phyloP scores from a whole-genome alignment of 495 filamentous ascomycete genomes.

The Aspergillus bridgeri region DNA sequence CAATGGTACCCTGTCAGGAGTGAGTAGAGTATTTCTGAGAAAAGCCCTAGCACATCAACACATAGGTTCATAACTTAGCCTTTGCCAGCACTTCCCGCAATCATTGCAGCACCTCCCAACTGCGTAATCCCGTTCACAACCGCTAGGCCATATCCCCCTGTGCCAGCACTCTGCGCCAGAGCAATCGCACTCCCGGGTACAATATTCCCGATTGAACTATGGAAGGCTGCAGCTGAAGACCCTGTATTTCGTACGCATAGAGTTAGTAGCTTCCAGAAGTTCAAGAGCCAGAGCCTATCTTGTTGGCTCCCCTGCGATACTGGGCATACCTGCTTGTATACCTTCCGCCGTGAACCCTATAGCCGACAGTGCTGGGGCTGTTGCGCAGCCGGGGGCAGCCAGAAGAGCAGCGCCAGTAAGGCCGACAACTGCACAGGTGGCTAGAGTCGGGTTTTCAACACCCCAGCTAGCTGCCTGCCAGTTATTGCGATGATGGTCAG shows the following conservation, averaged over 20 bases:
- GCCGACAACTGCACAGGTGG: conserved; percentile 12
- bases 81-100: not conserved
- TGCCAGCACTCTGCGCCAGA: conserved; percentile 18
- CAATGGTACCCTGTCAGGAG: too few relatives aligned
- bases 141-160: conserved; percentile 16
- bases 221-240: conserved; percentile 8
- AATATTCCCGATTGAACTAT: conserved; percentile 17
- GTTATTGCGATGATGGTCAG: too few relatives aligned
- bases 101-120: conserved; percentile 10
- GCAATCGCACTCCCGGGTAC: conserved; percentile 14
- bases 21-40: too few relatives aligned
- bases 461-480: conserved; percentile 14
- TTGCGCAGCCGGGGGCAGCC: conserved; percentile 12
- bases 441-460: conserved; percentile 12
- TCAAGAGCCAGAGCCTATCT: too few relatives aligned
- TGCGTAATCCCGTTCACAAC: conserved; percentile 17
- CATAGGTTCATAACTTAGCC: not conserved
- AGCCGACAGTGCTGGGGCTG: conserved; percentile 13
- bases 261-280: too few relatives aligned
- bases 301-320: too few relatives aligned
- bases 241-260: conserved; percentile 1
- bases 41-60: too few relatives aligned
- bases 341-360: conserved; percentile 14
- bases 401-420: conserved; percentile 8
- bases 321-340: conserved; percentile 17